Percentiles rank a stretch among this genome's conserved stretches.
phyloP scores from a whole-genome alignment of 108 stramenopile species.

The Cylindrotheca closterium region DNA sequence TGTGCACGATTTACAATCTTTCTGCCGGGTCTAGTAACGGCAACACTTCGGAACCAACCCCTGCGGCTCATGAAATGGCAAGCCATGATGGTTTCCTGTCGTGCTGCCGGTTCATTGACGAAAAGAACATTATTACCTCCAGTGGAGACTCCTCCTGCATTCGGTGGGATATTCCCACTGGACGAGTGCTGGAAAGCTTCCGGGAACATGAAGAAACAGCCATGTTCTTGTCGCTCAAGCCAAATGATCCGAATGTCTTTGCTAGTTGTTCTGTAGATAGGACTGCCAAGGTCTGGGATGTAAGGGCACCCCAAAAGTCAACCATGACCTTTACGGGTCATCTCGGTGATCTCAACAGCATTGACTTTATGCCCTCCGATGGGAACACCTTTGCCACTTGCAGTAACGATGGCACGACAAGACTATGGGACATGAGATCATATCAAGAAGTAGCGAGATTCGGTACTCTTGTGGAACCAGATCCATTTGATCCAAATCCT shows the following conservation, averaged over 20 bases:
- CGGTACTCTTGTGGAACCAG: constrained; percentile 51
- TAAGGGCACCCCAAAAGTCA: constrained; percentile 57
- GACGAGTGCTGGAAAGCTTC: constrained; percentile 76
- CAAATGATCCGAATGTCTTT: constrained; percentile 85
- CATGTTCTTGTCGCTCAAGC: constrained; percentile 86
- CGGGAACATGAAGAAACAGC: constrained; percentile 95
- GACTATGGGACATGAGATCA: constrained; percentile 94
- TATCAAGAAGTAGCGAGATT: constrained; percentile 89
- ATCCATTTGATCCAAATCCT: constrained; percentile 29
- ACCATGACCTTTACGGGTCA: constrained; percentile 94
- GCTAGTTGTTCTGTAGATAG: constrained; percentile 94
- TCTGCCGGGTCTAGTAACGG: constrained; percentile 30
- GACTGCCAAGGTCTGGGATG: constrained; percentile 98
- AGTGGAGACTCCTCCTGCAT: constrained; percentile 97
- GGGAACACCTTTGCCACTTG: constrained; percentile 89
- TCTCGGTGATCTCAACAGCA: constrained; percentile 96
- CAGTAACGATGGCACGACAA: constrained; percentile 93
- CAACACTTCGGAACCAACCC: constrained; percentile 46
- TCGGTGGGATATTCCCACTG: constrained; percentile 92
- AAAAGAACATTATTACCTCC: constrained; percentile 85
- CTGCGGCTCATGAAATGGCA: constrained; percentile 81
- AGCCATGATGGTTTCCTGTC: constrained; percentile 98
- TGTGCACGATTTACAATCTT: constrained; percentile 96
- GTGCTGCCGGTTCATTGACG: constrained; percentile 95
- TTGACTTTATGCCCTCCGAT: constrained; percentile 91